Evolutionary conservation across 371 early-diverging fungal species (phyloP), one percentile per base, ranked within the genome.

Genomic region (Apophysomyces elegans): DNA sequence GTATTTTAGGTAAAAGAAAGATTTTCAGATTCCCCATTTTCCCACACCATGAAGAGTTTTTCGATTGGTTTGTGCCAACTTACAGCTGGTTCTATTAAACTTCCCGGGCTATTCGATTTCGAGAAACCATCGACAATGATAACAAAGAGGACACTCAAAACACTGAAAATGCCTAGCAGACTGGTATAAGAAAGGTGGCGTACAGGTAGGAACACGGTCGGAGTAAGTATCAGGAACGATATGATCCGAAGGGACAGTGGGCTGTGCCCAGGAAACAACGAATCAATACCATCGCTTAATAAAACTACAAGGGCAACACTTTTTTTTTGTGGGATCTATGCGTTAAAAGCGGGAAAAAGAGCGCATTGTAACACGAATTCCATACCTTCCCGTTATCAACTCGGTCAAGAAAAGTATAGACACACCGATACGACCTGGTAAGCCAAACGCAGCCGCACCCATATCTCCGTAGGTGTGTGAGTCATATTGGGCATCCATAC

Each of bases 381-480:
- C 44, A 64, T 75, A 79, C 69, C 86, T 83, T 61, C 88, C 83
- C 13, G 89, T 86, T 35, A 88, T 72, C 36, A 93, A 74, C 66
- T 93, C 92, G 12, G 86, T 68, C 59, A 86, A 72, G 73, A 91
- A 91, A 26, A 93, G 61, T 1, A 73, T 37, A 4, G 83, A 72
- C 14, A 88, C 77, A 39, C 71, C 65, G 26, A 80, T 66, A 41
- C 89, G 77, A 5, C 87, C 90, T 35, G 69, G 65, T n/a, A 75
- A 67, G 14, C 92, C 92, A 80, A 87, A 92, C 2, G 93, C 89
- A 13, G 76, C 66, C 16, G 86, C 84, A 26, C 88, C 91, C 68
- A 90, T 77, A 66, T 92, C 93, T 36, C 88, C 86, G 73, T 89
- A 90, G 12, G 87, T 87, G 32, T 71, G 69, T 8, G 80, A 74